Evolutionary conservation across 75 land plant genomes (phyloP).

Genomic region (Selaginella tamariscina): DNA sequence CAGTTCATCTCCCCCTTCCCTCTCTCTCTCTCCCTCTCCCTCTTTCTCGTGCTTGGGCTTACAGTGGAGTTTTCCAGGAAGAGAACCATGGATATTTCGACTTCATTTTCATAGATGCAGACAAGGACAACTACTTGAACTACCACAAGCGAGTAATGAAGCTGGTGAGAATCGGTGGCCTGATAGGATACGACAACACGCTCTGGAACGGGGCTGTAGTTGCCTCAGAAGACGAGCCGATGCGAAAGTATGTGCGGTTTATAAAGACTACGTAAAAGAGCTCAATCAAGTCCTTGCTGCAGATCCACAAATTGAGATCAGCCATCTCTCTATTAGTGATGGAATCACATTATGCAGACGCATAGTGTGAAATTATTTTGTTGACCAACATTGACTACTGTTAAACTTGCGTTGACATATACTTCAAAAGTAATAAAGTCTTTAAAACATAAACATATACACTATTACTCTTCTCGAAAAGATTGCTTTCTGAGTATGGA

Average conservation of each 20-base stretch:
- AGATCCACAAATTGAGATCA: slow-evolving; percentile 54
- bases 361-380: not conserved
- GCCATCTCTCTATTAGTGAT: slow-evolving; percentile 50
- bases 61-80: slow-evolving; percentile 15
- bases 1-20: not conserved
- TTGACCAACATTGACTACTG: not conserved
- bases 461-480: too few species aligned
- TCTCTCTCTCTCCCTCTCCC: not conserved
- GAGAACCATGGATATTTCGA: slow-evolving; percentile 41
- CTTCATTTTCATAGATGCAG: slow-evolving; percentile 60
- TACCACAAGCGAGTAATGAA: slow-evolving; percentile 49
- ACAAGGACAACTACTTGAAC: slow-evolving; percentile 60
- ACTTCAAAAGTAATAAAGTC: not conserved
- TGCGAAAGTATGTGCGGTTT: slow-evolving; percentile 49
- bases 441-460: not conserved
- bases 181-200: slow-evolving; percentile 65
- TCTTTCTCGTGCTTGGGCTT: not conserved
- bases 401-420: not conserved
- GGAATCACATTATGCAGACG: slow-evolving; percentile 70
- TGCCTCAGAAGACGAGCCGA: slow-evolving; percentile 42
- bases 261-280: slow-evolving; percentile 48
- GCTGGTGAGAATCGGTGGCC: slow-evolving; percentile 50
- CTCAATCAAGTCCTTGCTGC: slow-evolving; percentile 54
- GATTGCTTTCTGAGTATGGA: too few species aligned
- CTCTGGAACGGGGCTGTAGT: slow-evolving; percentile 63